phyloP scores from a whole-genome alignment of 2,329 filamentous ascomycete genomes.

The Botrytis fragariae region DNA sequence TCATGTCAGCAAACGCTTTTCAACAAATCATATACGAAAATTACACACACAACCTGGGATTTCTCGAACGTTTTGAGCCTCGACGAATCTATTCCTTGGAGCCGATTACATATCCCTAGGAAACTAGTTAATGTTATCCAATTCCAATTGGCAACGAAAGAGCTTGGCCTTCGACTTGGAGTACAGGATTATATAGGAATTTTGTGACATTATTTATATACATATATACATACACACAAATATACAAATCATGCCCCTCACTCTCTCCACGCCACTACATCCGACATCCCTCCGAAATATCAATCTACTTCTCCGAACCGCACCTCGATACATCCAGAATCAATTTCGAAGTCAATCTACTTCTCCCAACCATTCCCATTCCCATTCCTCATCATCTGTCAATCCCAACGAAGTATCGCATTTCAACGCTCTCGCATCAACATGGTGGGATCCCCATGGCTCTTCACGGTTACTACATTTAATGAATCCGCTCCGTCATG shows the following conservation, averaged over 20 bases:
- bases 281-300: conserved; percentile 36
- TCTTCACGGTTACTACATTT: conserved; percentile 89
- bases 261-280: conserved; percentile 26
- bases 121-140: neutral
- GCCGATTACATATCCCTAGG: neutral
- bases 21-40: conserved; percentile 2
- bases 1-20: conserved; percentile 26
- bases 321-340: conserved; percentile 35
- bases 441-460: conserved; percentile 97
- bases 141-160: neutral
- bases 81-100: neutral
- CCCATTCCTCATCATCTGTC: conserved; percentile 62
- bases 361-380: conserved; percentile 44
- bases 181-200: neutral
- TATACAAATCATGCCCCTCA: conserved; percentile 11
- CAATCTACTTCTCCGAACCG: conserved; percentile 35
- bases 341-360: conserved; percentile 35
- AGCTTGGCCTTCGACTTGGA: neutral
- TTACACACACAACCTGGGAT: neutral
- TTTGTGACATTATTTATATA: neutral
- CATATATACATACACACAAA: neutral
- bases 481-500: conserved; percentile 95
- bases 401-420: conserved; percentile 88
- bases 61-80: neutral
- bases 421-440: conserved; percentile 88